phyloP scores from a whole-genome alignment of 257 asterid genomes.

The Solanum chiquidenum region DNA sequence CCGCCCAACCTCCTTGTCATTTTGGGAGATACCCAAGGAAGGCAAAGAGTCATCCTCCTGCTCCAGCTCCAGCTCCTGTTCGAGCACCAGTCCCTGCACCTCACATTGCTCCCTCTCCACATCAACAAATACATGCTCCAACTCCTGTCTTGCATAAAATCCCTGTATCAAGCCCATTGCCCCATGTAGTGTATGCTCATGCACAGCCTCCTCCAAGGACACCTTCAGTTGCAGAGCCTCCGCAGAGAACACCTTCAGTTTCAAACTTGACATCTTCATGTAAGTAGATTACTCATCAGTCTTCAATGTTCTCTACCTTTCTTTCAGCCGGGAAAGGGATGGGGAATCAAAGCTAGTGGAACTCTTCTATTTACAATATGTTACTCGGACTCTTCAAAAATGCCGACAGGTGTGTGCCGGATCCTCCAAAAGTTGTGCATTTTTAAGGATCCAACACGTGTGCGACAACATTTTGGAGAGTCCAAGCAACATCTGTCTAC shows the following conservation, averaged over 20 bases:
- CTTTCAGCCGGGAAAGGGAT: background rate
- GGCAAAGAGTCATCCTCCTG: constrained; percentile 25
- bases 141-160: constrained; percentile 22
- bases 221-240: constrained; percentile 34
- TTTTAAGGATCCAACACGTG: background rate
- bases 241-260: constrained; percentile 31
- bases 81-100: constrained; percentile 50
- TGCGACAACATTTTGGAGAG: background rate
- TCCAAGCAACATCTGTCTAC: background rate
- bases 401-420: background rate
- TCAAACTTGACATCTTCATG: constrained; percentile 67
- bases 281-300: constrained; percentile 27
- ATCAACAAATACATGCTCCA: constrained; percentile 16
- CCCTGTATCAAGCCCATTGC: constrained; percentile 46
- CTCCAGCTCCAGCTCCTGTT: constrained; percentile 43
- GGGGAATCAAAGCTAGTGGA: background rate
- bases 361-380: background rate
- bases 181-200: constrained; percentile 38
- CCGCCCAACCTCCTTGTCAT: constrained; percentile 53
- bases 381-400: background rate
- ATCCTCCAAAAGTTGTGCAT: background rate
- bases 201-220: constrained; percentile 46
- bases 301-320: background rate
- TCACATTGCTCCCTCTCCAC: constrained; percentile 34
- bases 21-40: constrained; percentile 40